phyloP scores from a whole-genome alignment of 805 yeast genomes.

The Clavispora vitiphila region DNA sequence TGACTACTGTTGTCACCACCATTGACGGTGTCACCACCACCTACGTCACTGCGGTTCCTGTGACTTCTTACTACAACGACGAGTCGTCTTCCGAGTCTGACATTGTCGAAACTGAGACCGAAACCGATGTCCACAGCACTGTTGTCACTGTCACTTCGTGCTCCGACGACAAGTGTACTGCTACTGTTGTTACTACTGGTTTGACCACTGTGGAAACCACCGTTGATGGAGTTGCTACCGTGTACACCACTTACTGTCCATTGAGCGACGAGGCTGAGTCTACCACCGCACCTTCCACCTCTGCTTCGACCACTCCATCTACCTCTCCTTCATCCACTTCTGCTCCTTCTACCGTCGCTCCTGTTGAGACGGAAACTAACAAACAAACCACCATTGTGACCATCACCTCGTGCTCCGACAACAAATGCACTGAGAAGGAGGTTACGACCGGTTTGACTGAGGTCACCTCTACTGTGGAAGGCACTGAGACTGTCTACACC shows the following conservation, averaged over 20 bases:
- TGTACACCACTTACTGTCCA: conserved; percentile 40
- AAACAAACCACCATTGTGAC: conserved; percentile 22
- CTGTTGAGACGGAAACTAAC: conserved; percentile 7
- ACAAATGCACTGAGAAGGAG: conserved; percentile 21
- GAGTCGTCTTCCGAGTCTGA: conserved; percentile 2
- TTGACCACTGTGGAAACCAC: conserved; percentile 26
- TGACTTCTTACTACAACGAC: conserved; percentile 6
- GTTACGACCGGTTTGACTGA: conserved; percentile 14
- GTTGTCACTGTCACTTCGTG: conserved; percentile 26
- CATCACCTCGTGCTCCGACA: conserved; percentile 35
- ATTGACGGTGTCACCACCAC: conserved; percentile 38
- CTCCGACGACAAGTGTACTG: conserved; percentile 20
- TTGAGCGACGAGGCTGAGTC: conserved; percentile 6
- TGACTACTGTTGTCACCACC: conserved; percentile 32
- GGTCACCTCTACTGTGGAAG: conserved; percentile 9
- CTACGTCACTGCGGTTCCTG: conserved; percentile 29
- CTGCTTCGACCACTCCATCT: conserved; percentile 2
- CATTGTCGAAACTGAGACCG: conserved; percentile 6
- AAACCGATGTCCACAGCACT: conserved; percentile 10
- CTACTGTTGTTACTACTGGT: conserved; percentile 21
- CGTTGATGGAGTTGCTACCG: conserved; percentile 29
- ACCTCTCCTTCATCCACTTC: neutral
- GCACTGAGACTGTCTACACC: conserved; percentile 12
- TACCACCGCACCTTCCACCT: conserved; percentile 4
- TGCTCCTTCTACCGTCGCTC: conserved; percentile 9